Evolutionary conservation across 2,329 filamentous ascomycete species (phyloP), one percentile per base, ranked within the genome.

Genomic region (Diaporthe australafricana): DNA sequence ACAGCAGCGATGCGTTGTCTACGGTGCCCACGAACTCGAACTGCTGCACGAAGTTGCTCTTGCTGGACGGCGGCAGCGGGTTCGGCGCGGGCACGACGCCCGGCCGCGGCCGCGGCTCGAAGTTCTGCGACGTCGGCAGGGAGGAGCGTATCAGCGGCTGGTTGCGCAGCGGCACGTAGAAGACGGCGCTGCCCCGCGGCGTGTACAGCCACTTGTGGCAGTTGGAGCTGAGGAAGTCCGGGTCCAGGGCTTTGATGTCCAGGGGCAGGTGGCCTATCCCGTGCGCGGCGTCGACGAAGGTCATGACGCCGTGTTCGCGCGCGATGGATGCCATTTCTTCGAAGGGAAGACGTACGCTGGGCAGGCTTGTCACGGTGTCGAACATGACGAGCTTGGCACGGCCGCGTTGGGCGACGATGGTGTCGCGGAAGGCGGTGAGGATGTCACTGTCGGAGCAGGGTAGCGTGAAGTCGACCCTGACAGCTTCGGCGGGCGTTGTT

Each of bases 161-260:
- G 80, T 97, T 95, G 25, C 92, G 87, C 22, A 86, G 73, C 0
- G 95, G 93, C 1, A 96, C 93, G 81, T 97, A 93, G 75, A 98
- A 89, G 6, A 96, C 84, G 2, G 94, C 94, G 78, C 92, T 94
- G 20, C 92, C 92, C 35, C 95, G 90, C 0, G 95, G 95, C 0
- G 90, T 89, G 78, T 90, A 91, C 9, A 98, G 89, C 95, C 96
- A 98, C 84, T 97, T 97, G 84, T 97, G 94, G 77, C 91, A 93
- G 80, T 98, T 98, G 70, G 88, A 92, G 17, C 95, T 88, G 78
- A 97, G 94, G 83, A 97, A 98, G 81, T 98, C 95, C 0, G 94
- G 91, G 74, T 95, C 89, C 2, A 95, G 83, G 5, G 82, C 80
- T 0, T 79, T 75, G 17, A 98, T 82, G 80, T 97, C 89, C 8